Evolutionary conservation across 1,284 basidiomycete genomes (phyloP).

Genomic region (Apiotrichum akiyoshidainum): DNA sequence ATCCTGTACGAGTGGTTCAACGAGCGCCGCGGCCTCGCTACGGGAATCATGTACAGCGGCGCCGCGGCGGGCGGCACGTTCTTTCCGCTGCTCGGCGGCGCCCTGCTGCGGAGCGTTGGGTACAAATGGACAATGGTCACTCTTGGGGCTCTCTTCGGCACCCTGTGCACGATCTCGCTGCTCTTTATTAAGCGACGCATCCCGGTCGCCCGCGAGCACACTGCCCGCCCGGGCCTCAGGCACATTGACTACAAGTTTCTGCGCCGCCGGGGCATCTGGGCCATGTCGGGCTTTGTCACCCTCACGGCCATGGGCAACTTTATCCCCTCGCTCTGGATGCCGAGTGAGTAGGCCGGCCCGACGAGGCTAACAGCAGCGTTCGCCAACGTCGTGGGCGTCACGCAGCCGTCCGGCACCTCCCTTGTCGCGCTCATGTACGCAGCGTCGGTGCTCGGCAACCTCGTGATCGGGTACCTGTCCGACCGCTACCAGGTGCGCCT

Average conservation of each 20-base stretch:
- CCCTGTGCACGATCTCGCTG: conserved; percentile 34
- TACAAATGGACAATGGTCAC: conserved; percentile 46
- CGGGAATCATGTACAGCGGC: conserved; percentile 46
- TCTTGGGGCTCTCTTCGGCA: conserved; percentile 36
- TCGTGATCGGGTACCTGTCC: conserved; percentile 39
- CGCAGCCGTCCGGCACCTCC: conserved; percentile 38
- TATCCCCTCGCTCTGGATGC: background rate
- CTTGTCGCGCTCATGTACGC: conserved; percentile 48
- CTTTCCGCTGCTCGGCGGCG: conserved; percentile 44
- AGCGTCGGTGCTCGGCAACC: conserved; percentile 41
- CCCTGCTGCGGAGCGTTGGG: conserved; percentile 38
- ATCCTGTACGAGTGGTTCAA: conserved; percentile 49
- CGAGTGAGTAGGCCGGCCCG: background rate
- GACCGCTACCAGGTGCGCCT: conserved; percentile 36
- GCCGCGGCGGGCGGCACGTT: conserved; percentile 43
- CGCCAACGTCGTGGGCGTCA: conserved; percentile 37
- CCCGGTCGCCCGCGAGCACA: conserved; percentile 19
- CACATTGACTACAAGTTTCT: too few relatives aligned
- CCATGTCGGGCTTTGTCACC: too few relatives aligned
- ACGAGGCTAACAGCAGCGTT: conserved; percentile 18
- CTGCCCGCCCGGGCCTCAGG: too few relatives aligned
- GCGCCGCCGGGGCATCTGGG: too few relatives aligned
- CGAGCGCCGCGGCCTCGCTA: conserved; percentile 41
- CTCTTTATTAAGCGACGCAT: conserved; percentile 44
- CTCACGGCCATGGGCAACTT: too few relatives aligned